Evolutionary conservation across 2,329 filamentous ascomycete species (phyloP), one percentile per base, ranked within the genome.

Genomic region (Aspergillus aculeatus): DNA sequence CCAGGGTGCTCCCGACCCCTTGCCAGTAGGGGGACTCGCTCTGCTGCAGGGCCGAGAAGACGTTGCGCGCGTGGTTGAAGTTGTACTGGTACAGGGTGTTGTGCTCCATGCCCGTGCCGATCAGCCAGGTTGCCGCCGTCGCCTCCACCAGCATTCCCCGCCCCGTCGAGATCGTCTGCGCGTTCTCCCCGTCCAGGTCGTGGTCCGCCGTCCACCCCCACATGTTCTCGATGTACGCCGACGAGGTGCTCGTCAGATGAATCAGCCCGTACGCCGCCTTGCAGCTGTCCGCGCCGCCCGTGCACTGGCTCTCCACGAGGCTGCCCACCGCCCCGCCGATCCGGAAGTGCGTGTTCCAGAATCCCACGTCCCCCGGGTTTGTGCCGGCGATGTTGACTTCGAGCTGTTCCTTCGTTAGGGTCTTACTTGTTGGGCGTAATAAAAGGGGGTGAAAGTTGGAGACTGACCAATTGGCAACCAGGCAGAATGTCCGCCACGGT

Each of bases 211-310:
- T 81, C 80, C 80, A 82, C 3, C 77, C 70, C 80, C 80, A 80
- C 57, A 80, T 73, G 64, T 85, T 84, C 67, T 86, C 83, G 47
- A 85, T 75, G 62, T 86, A 85, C 3, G 78, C 79, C 1, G 80
- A 80, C 0, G 79, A 77, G 0, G 70, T 73, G 12, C 73, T 59
- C 0, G 80, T 81, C 19, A 86, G 72, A 64, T 87, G 83, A 52
- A 87, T 73, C 56, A 84, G 70, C 35, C 80, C 71, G 57, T 78
- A 82, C 0, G 81, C 80, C 1, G 79, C 82, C 68, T 80, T 81
- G 70, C 83, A 84, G 44, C 72, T 26, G 2, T 47, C 41, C 14
- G 5, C 21, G 9, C 26, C 12, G 9, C 44, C 12, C 2, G 44
- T 47, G 44, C 53, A 56, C 12, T 56, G 9, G 3, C 24, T 12